Evolutionary conservation across 2,329 filamentous ascomycete species (phyloP).

Genomic region (Penicillium sp.): DNA sequence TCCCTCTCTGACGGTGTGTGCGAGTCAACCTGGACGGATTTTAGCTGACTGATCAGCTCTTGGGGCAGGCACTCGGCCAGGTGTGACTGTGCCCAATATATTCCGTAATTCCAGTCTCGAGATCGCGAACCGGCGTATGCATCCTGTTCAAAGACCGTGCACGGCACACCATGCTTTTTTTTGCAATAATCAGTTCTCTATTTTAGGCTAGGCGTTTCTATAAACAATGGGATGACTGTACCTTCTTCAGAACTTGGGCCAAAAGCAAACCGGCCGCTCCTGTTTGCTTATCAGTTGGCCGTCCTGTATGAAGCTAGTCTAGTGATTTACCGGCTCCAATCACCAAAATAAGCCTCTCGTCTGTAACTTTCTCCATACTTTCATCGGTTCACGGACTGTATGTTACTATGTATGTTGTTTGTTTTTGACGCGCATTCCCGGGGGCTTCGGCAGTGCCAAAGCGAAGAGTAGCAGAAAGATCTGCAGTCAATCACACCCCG

Average conservation of each 20-base stretch:
- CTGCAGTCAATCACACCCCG: too few relatives aligned
- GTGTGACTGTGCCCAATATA: conserved; percentile 31
- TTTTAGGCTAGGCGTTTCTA: not conserved
- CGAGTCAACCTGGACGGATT: conserved; percentile 24
- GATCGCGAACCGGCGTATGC: conserved; percentile 21
- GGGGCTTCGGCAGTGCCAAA: too few relatives aligned
- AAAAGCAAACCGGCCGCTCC: conserved; percentile 15
- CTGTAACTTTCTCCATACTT: not conserved
- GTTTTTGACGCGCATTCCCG: too few relatives aligned
- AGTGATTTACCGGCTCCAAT: conserved; percentile 11
- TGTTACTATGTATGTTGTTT: too few relatives aligned
- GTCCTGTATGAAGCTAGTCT: not conserved
- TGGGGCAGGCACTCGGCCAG: conserved; percentile 26
- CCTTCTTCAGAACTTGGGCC: conserved; percentile 15
- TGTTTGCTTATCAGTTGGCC: conserved; percentile 1
- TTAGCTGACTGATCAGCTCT: conserved; percentile 20
- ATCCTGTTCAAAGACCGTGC: conserved; percentile 30
- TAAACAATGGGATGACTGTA: not conserved
- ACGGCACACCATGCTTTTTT: conserved; percentile 20
- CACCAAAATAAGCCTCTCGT: conserved; percentile 4
- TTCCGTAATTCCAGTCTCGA: conserved; percentile 31
- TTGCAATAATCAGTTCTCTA: not conserved
- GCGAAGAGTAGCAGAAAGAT: too few relatives aligned
- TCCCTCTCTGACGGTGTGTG: conserved; percentile 20
- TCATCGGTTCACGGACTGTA: not conserved